Base-by-base conservation (phyloP, 495 filamentous ascomycete genomes). In the Penicillium manginii region DNA sequence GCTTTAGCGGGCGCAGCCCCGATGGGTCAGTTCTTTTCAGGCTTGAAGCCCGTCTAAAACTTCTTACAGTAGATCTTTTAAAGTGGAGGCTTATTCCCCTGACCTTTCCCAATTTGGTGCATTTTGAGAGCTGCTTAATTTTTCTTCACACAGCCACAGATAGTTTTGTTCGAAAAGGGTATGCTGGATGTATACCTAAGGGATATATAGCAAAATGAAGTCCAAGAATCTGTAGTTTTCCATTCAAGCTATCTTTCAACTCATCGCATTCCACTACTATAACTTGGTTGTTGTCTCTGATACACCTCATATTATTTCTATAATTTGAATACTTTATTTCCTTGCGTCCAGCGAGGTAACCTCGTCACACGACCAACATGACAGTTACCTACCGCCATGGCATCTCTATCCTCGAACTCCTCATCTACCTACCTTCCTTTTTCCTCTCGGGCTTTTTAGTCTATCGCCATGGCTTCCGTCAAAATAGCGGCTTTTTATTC, bases 401-500 rank as follows among this genome's bases (percentile, higher is more conserved):
- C 31, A 59, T 79, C 45, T 74, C 76, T 5, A 73, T 80, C 50
- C 64, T 63, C 33, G 51, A 73, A 61, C 52, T 78, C 17, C 59
- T 68, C 18, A 48, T 73, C 49, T 80, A 76, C 51, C 8, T 73
- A 15, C 76, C 76, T 6, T 50, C 62, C 19, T 58, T 80, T 18
- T 56, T 67, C 33, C 37, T 73, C 29, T 61, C 76, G 1, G 37
- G 59, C 43, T 71, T 72, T 47, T 72, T 80, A 39, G 60, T 71
- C 40, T 47, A 65, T 19, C 73, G 73, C 15, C 77, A 79, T 68
- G 76, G 77, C 22, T 63, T 78, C 26, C 57, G 60, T n/a, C 63
- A 52, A 47, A 68, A 54, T 32, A 48, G 65, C 9, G 76, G 74
- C 17, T 80, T 72, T 60, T 22, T 67, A 10, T 77, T 77, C 63